Percentiles rank a stretch among this genome's conserved stretches.
These are phyloP conservation scores for Fusarium sp. DNA, from an alignment of 2,329 filamentous ascomycete genomes.

Conservation along the genomic window DNA sequence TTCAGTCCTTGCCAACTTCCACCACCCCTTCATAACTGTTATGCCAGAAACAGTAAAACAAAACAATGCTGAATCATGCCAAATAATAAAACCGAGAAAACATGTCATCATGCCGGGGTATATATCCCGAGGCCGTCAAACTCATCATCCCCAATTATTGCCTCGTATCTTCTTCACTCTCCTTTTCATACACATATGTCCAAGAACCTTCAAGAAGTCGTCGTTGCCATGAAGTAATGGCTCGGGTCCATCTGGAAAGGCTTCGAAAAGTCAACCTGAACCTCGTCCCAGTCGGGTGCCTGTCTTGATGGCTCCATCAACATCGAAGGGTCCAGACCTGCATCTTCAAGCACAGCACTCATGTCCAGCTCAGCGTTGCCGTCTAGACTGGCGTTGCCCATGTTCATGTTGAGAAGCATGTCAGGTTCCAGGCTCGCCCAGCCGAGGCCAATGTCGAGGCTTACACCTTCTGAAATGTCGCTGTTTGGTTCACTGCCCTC, in stretches of 20 bases:
- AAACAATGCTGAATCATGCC: conserved; percentile 20
- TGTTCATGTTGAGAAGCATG: conserved; percentile 56
- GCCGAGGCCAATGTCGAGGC: conserved; percentile 64
- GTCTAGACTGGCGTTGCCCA: conserved; percentile 51
- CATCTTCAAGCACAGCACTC: neutral
- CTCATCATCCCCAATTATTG: conserved; percentile 26
- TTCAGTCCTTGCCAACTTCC: conserved; percentile 10
- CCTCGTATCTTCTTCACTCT: conserved; percentile 4
- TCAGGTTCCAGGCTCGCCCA: conserved; percentile 62
- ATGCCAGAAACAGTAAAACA: conserved; percentile 28
- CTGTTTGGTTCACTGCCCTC: conserved; percentile 72
- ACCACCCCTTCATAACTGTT: conserved; percentile 1
- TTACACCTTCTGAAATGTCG: conserved; percentile 67
- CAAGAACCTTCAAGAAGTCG: conserved; percentile 24
- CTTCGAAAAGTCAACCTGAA: conserved; percentile 62
- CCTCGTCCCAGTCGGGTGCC: conserved; percentile 62
- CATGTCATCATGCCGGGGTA: conserved; percentile 42
- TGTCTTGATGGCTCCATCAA: conserved; percentile 41
- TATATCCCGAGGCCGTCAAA: conserved; percentile 43
- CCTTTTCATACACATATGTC: conserved; percentile 8
- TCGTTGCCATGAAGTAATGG: conserved; percentile 49
- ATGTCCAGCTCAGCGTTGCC: conserved; percentile 22
- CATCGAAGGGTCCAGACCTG: conserved; percentile 42
- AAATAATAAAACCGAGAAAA: conserved; percentile 21
- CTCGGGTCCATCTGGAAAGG: conserved; percentile 64